A percentile compares a stretch with the other conserved stretches of the same genome.
Evolutionary conservation across 768 basidiomycete species (phyloP).

Genomic region (Chalciporus pseudorubinellus): DNA sequence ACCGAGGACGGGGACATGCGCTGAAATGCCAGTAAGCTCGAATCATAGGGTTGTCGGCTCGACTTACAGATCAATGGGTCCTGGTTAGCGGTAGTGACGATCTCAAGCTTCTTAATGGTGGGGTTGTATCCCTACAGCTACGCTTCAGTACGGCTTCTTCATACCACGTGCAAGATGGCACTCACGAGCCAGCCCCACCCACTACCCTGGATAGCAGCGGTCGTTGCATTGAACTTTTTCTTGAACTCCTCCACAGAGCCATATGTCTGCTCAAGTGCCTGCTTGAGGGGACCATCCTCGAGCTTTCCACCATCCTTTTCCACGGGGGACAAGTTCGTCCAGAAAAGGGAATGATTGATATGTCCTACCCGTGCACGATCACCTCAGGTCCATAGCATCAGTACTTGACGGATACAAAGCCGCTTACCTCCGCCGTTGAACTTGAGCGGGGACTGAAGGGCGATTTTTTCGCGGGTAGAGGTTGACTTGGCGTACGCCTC

Average conservation of each 20-base stretch:
- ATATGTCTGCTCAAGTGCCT: slow-evolving; percentile 76
- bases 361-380: slow-evolving; percentile 51
- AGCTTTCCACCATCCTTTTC: slow-evolving; percentile 63
- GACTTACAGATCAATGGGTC: slow-evolving; percentile 76
- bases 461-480: slow-evolving; percentile 73
- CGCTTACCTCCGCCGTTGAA: slow-evolving; percentile 91
- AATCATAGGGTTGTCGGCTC: neutral
- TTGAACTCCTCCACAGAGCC: slow-evolving; percentile 87
- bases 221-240: slow-evolving; percentile 80
- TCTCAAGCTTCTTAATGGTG: slow-evolving; percentile 70
- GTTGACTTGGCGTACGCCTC: slow-evolving; percentile 67
- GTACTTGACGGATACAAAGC: neutral
- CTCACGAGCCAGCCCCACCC: slow-evolving; percentile 98
- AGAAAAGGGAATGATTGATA: slow-evolving; percentile 95
- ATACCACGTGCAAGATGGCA: slow-evolving; percentile 6
- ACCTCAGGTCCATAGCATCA: neutral
- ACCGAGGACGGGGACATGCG: slow-evolving; percentile 88
- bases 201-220: slow-evolving; percentile 92
- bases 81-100: slow-evolving; percentile 94
- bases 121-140: slow-evolving; percentile 63
- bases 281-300: slow-evolving; percentile 63
- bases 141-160: neutral
- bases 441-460: slow-evolving; percentile 87
- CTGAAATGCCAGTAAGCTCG: slow-evolving; percentile 36
- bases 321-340: slow-evolving; percentile 91